Evolutionary conservation across 768 basidiomycete species (phyloP), one percentile per base, ranked within the genome.

Genomic region (Cystofilobasidium bisporidii): DNA sequence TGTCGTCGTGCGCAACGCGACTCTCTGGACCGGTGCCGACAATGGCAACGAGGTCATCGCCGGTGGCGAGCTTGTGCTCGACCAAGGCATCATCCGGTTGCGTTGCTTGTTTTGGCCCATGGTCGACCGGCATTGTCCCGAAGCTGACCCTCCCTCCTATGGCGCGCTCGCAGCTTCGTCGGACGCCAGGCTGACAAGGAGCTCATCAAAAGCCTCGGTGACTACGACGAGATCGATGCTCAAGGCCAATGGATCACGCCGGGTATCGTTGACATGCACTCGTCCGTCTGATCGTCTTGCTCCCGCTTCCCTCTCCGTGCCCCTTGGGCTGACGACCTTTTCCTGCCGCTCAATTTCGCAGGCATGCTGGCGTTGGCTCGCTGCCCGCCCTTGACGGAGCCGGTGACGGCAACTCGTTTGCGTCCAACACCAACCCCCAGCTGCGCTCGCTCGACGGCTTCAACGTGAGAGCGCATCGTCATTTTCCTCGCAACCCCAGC

Each of bases 371-470:
- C n/a, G 33, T 61, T 11, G 45, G 47, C 32, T n/a, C 58, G n/a
- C 4, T 41, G 3, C 65, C 65, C 22, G 65, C 26, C 3, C 32
- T 55, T n/a, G 36, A 53, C 10, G 65, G 65, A 0, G 24, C 59
- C 9, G 30, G 30, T 22, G 65, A 67, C 30, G 36, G 47, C 22
- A 67, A 61, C 48, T 40, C 33, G 14, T 45, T 61, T 26, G 18
- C 20, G 11, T 17, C 28, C 58, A 57, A 47, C 30, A 43, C 43
- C 20, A 30, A n/a, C 24, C 77, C 76, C 17, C 76, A 75, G 85
- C 79, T 97, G 32, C 82, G 90, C 57, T 86, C 83, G 65, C 80
- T 91, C 45, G 92, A 97, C 74, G 89, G 83, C 0, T 81, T 96
- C 72, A 87, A 93, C 74, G 91, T 88, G 0, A n/a, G n/a, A n/a